These are phyloP conservation scores for Fusarium burgessii DNA, from an alignment of 2,329 filamentous ascomycete genomes.

Conservation along the genomic window DNA sequence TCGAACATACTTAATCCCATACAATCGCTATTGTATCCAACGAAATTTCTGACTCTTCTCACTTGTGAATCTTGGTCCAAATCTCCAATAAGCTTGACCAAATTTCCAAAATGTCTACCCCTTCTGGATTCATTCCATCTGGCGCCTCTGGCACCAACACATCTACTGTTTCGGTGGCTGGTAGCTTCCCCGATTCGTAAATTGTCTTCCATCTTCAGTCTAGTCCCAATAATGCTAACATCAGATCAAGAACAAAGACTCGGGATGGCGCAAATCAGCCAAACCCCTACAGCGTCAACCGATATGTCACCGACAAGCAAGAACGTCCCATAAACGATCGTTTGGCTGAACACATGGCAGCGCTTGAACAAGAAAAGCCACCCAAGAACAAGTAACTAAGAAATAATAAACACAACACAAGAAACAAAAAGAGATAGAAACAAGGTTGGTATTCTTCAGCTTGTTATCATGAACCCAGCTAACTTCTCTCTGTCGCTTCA, in stretches of 20 bases:
- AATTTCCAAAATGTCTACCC: not conserved
- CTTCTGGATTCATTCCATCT: not conserved
- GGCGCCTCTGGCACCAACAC: not conserved
- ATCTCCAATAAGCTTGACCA: not conserved
- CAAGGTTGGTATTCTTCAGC: not conserved
- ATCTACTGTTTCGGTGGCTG: conserved; percentile 1
- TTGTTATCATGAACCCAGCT: not conserved
- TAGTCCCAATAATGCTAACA: not conserved
- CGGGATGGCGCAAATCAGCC: not conserved
- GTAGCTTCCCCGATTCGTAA: not conserved
- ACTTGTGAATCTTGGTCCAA: not conserved
- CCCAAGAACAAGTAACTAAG: not conserved
- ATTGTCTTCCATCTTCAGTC: not conserved
- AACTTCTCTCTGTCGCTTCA: not conserved
- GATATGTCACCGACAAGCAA: not conserved
- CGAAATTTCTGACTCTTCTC: not conserved
- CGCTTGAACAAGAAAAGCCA: not conserved
- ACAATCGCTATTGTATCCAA: not conserved
- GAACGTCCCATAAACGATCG: not conserved
- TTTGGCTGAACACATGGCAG: not conserved
- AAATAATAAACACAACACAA: not conserved
- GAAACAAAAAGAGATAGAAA: not conserved
- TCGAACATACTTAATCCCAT: not conserved
- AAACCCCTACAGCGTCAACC: not conserved
- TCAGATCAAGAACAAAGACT: not conserved